Conservation (phyloP, 768 basidiomycete species). For the Scleroderma citrinum region DNA sequence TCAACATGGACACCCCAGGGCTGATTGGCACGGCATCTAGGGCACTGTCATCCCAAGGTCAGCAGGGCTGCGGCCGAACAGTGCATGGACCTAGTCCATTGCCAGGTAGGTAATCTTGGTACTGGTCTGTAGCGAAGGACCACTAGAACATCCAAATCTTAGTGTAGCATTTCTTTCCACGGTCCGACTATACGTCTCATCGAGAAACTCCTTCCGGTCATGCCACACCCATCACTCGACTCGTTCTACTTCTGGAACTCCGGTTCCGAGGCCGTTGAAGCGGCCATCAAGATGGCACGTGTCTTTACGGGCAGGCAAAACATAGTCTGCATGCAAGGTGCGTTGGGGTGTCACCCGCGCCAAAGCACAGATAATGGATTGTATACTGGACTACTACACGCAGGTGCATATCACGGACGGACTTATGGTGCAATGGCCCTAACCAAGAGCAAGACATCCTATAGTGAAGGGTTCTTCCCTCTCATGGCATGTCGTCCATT, state of each 20-base stretch:
- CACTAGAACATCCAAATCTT: conserved; percentile 3
- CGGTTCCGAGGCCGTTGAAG: conserved; percentile 91
- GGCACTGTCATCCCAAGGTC: conserved; percentile 84
- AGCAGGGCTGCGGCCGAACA: conserved; percentile 88
- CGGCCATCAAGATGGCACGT: conserved; percentile 83
- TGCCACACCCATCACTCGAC: conserved; percentile 88
- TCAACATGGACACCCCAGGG: too few relatives aligned
- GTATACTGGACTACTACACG: conserved; percentile 1
- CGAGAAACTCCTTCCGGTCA: conserved; percentile 74
- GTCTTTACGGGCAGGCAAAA: conserved; percentile 75
- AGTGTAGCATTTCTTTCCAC: conserved; percentile 89
- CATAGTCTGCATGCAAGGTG: conserved; percentile 87
- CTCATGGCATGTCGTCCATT: conserved; percentile 58
- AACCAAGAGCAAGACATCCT: conserved; percentile 91
- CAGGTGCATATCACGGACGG: conserved; percentile 84
- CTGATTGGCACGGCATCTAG: conserved; percentile 29
- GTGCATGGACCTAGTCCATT: conserved; percentile 73
- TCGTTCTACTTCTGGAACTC: conserved; percentile 99
- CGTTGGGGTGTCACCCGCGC: neutral
- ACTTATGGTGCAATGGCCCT: conserved; percentile 92
- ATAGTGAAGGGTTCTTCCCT: conserved; percentile 72
- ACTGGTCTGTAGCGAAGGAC: neutral
- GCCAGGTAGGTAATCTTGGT: conserved; percentile 47
- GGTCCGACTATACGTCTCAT: conserved; percentile 84
- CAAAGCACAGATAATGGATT: neutral